phyloP scores from a whole-genome alignment of 1,284 basidiomycete species.

The Singerocomus inundabilis region DNA sequence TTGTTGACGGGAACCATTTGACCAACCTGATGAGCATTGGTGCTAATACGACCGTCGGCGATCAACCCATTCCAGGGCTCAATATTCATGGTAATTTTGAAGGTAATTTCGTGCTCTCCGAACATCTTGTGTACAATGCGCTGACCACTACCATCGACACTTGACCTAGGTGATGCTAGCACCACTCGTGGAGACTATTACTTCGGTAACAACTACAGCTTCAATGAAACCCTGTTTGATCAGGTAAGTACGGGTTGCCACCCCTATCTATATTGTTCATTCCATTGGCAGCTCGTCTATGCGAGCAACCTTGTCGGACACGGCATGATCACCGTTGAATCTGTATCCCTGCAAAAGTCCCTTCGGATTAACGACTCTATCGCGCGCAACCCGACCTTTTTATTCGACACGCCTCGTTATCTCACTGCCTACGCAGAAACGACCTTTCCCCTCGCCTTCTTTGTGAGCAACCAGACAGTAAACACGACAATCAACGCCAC shows the following conservation, averaged over 20 bases:
- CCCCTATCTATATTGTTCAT: background rate
- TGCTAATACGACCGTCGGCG: constrained; percentile 22
- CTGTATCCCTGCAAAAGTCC: constrained; percentile 16
- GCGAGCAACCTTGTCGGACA: constrained; percentile 19
- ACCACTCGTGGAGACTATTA: constrained; percentile 29
- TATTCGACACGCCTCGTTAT: constrained; percentile 22
- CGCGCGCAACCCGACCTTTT: constrained; percentile 28
- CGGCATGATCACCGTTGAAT: constrained; percentile 21
- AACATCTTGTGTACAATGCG: background rate
- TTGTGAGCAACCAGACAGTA: constrained; percentile 26
- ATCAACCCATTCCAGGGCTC: constrained; percentile 17
- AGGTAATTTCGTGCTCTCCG: constrained; percentile 3
- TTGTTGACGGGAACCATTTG: constrained; percentile 29
- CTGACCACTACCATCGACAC: background rate
- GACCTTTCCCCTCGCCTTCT: constrained; percentile 29
- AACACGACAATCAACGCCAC: constrained; percentile 16
- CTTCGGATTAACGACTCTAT: constrained; percentile 27
- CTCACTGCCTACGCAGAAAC: constrained; percentile 22
- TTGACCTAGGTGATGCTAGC: constrained; percentile 24
- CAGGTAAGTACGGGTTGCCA: constrained; percentile 3
- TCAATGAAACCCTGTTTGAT: constrained; percentile 31
- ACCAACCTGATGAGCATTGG: constrained; percentile 31
- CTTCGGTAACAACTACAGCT: constrained; percentile 28
- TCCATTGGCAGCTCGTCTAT: constrained; percentile 11
- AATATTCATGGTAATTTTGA: constrained; percentile 27